Percentiles rank a stretch among this genome's conserved stretches.
Conservation (phyloP, 2,329 filamentous ascomycete genomes). For the Pestalotiopsis sp. region DNA sequence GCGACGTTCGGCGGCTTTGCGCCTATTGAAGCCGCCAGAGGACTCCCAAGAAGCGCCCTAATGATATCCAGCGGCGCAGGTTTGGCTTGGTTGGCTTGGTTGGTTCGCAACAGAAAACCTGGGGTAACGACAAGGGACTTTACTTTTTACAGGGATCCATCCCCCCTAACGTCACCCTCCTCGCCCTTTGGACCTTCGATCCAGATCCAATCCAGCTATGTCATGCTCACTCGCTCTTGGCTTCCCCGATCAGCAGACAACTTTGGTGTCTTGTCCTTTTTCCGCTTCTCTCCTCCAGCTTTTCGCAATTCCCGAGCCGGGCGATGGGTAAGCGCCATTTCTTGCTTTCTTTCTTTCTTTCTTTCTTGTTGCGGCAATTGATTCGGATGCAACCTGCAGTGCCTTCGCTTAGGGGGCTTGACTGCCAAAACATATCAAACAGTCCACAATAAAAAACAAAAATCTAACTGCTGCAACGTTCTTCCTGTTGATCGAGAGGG, state of each 20-base stretch:
- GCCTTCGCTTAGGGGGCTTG: background rate
- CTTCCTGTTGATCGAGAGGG: background rate
- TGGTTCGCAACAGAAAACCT: background rate
- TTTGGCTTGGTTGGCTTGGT: background rate
- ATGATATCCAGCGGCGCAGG: background rate
- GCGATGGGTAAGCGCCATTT: background rate
- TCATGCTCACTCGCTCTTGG: background rate
- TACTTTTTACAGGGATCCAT: background rate
- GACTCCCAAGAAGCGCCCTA: background rate
- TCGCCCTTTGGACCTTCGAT: background rate
- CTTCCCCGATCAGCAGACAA: background rate
- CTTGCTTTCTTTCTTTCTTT: background rate
- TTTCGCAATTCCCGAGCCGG: background rate
- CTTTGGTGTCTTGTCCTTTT: background rate
- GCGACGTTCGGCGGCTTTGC: no score
- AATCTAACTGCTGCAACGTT: background rate
- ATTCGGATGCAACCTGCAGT: background rate
- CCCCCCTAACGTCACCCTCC: background rate
- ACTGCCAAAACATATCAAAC: background rate
- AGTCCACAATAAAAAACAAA: background rate
- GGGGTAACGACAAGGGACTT: slow-evolving; percentile 3
- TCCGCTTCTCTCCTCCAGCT: background rate
- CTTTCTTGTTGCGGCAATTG: background rate
- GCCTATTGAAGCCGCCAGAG: no score
- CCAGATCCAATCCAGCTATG: slow-evolving; percentile 2